Evolutionary conservation across 1,284 basidiomycete genomes (phyloP).

Genomic region (Ustilago hordei): DNA sequence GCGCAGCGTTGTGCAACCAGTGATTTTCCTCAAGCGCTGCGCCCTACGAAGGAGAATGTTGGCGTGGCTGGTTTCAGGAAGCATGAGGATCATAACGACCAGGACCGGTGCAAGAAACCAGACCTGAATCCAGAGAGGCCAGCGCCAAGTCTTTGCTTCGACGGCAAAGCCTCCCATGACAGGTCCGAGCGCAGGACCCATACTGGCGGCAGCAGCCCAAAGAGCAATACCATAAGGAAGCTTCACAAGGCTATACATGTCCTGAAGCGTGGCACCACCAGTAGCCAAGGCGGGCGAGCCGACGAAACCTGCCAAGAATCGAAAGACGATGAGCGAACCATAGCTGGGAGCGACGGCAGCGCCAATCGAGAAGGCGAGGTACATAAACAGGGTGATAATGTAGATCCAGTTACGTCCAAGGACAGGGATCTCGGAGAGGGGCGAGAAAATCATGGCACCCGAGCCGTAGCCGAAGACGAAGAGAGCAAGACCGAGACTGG

Average conservation of each 20-base stretch:
- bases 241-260: slow-evolving; percentile 38
- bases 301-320: slow-evolving; percentile 70
- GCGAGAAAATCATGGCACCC: slow-evolving; percentile 63
- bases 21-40: slow-evolving; percentile 20
- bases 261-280: slow-evolving; percentile 61
- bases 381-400: slow-evolving; percentile 23
- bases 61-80: slow-evolving; percentile 42
- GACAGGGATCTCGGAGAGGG: slow-evolving; percentile 65
- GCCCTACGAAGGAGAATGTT: slow-evolving; percentile 43
- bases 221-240: slow-evolving; percentile 32
- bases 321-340: slow-evolving; percentile 36
- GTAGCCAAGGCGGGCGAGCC: slow-evolving; percentile 69
- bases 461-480: slow-evolving; percentile 49
- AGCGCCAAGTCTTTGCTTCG: slow-evolving; percentile 65
- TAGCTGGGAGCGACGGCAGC: slow-evolving; percentile 23
- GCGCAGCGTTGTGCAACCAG: slow-evolving; percentile 13
- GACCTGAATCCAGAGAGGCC: slow-evolving; percentile 65
- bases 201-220: slow-evolving; percentile 23
- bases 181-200: slow-evolving; percentile 59
- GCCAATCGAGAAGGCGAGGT: slow-evolving; percentile 36
- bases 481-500: slow-evolving; percentile 14
- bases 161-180: slow-evolving; percentile 60
- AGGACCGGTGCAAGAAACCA: slow-evolving; percentile 62
- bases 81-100: slow-evolving; percentile 30
- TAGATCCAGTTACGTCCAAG: slow-evolving; percentile 55